Conservation (phyloP, 768 basidiomycete genomes). For the Termitomyces sp. region DNA sequence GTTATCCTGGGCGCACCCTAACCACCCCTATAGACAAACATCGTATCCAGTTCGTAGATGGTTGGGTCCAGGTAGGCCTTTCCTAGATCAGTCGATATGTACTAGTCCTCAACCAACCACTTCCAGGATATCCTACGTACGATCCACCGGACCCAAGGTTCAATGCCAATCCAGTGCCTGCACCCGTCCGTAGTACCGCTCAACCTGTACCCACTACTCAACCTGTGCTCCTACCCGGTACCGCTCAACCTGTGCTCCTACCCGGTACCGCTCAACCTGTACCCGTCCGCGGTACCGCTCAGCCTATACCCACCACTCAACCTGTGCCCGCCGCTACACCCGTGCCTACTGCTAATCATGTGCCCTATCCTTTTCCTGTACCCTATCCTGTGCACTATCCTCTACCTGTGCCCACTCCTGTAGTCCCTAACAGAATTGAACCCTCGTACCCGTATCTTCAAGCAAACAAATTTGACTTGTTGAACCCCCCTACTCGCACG, state of each 20-base stretch:
- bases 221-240: no score
- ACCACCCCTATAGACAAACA: background rate
- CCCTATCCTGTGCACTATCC: no score
- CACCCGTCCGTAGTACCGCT: no score
- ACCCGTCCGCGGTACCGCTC: no score
- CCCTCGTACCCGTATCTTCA: background rate
- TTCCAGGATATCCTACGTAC: background rate
- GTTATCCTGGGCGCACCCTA: background rate
- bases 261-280: no score
- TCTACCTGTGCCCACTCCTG: background rate
- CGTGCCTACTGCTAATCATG: no score
- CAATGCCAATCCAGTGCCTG: background rate
- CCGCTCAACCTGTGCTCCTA: no score
- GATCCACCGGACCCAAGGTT: constrained; percentile 1
- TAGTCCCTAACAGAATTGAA: background rate
- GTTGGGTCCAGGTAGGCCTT: background rate
- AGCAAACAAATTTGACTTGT: background rate
- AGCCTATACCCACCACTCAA: no score
- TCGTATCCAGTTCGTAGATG: background rate
- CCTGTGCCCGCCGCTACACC: no score
- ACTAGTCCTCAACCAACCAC: background rate
- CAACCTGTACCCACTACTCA: no score
- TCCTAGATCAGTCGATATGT: background rate
- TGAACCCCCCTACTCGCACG: constrained; percentile 6
- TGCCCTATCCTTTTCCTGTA: no score